Evolutionary conservation across 768 basidiomycete genomes (phyloP), one percentile per base, ranked within the genome.

Genomic region (Hortiboletus flavorubellus): DNA sequence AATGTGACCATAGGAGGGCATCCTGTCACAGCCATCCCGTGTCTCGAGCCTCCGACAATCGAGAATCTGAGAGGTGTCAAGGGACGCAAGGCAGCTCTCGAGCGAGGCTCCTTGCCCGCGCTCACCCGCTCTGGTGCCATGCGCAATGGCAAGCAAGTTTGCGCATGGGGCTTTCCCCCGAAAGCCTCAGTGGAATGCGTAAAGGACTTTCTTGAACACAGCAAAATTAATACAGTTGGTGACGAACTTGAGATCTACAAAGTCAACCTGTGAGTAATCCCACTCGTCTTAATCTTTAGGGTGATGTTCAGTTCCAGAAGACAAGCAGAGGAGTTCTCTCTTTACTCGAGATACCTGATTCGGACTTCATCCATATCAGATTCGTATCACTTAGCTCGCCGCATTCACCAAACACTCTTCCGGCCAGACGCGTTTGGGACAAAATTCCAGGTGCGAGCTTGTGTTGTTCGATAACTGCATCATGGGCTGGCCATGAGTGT

Each of bases 381-480:
- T 63, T 91, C 91, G 1, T 81, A 88, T 61, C 81, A 80, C 49
- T 70, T 91, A 26, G 84, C 84, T 18, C 82, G 86, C 47, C 68
- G 74, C 37, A 55, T 86, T 43, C 87, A 93, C 66, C 78, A 83
- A 76, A 83, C 80, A 1, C 70, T 72, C 35, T 81, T 73, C 55
- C 68, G 69, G 9, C 72, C 72, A 29, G 74, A 69, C 16, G 46
- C 46, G 2, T 70, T 72, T 55, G 72, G 72, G 16, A 67, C 69
- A 41, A 73, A 71, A 58, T 82, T 75, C 63, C 69, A 65, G 26
- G 63, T 85, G 53, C 75, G 73, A 35, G 82, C 82, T 31, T 72
- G 71, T 51, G 73, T 85, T 41, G 63, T 85, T 54, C 78, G 79
- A 67, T 89, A 71, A 74, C 31, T 23, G 29, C 8, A 15, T 43